Conservation (phyloP, 495 filamentous ascomycete genomes). For the Elasticomyces elasticus region DNA sequence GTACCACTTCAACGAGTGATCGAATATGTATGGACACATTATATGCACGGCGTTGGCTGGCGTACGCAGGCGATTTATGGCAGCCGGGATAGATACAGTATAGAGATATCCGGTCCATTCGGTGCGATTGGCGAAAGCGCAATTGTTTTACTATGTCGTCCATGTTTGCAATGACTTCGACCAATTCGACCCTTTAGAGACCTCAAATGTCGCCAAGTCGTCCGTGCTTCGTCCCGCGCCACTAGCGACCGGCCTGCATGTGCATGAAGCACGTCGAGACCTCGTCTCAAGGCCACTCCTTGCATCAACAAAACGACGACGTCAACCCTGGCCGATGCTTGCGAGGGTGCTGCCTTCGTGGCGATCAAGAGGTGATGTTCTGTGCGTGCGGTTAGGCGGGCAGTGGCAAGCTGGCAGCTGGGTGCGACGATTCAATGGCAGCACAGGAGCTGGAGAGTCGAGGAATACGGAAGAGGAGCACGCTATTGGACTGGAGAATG, state of each 20-base stretch:
- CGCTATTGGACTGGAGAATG: neutral
- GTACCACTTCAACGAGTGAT: constrained; percentile 27
- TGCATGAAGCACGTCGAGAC: too few species aligned
- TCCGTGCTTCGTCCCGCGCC: too few species aligned
- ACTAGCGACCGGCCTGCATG: too few species aligned
- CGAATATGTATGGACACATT: neutral
- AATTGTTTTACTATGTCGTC: too few species aligned
- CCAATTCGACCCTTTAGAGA: too few species aligned
- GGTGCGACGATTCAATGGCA: neutral
- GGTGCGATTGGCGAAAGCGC: too few species aligned
- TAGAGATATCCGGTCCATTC: constrained; percentile 15
- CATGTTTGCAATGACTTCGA: too few species aligned
- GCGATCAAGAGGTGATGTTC: neutral
- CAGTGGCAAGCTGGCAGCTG: neutral
- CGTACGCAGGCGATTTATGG: neutral
- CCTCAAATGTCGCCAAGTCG: too few species aligned
- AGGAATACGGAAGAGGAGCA: neutral
- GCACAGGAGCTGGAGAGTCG: neutral
- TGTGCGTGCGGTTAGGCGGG: neutral
- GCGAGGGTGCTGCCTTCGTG: neutral
- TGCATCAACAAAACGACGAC: neutral
- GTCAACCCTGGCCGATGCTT: neutral
- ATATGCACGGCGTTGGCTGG: neutral
- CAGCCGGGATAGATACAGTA: constrained; percentile 3
- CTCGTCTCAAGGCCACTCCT: neutral